Conservation (phyloP, 495 filamentous ascomycete genomes). For the Daldinia vernicosa region DNA sequence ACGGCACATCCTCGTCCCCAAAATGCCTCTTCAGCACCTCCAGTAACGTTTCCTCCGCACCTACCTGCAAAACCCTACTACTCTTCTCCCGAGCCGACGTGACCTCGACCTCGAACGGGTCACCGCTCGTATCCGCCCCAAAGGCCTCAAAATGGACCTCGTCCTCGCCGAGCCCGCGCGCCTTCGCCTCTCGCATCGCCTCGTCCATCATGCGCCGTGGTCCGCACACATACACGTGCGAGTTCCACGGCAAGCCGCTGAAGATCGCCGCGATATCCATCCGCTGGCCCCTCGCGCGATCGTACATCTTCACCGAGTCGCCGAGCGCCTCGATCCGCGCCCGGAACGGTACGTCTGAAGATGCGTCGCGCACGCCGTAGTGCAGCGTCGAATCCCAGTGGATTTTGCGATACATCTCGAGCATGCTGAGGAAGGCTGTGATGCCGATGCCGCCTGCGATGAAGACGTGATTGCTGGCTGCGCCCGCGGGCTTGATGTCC, state of each 20-base stretch:
- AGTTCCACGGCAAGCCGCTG: conserved; percentile 52
- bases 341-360: conserved; percentile 57
- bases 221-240: conserved; percentile 64
- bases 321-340: conserved; percentile 49
- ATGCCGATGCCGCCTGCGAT: conserved; percentile 63
- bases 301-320: conserved; percentile 54
- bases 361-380: conserved; percentile 56
- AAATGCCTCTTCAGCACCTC: conserved; percentile 53
- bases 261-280: conserved; percentile 58
- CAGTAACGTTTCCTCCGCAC: conserved; percentile 55
- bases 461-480: conserved; percentile 60
- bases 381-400: conserved; percentile 58
- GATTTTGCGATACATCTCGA: conserved; percentile 49
- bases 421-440: conserved; percentile 58
- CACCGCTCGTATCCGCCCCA: conserved; percentile 57
- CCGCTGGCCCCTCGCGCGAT: conserved; percentile 55
- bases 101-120: conserved; percentile 64
- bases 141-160: conserved; percentile 68
- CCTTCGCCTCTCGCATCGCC: conserved; percentile 48
- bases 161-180: conserved; percentile 49
- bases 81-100: conserved; percentile 35
- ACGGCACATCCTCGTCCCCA: conserved; percentile 52
- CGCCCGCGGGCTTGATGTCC: conserved; percentile 45
- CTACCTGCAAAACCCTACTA: conserved; percentile 46
- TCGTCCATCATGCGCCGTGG: conserved; percentile 61